A percentile compares a stretch with the other conserved stretches of the same genome.
Conservation (phyloP, 2,329 filamentous ascomycete species). For the Parafenestella ontariensis region DNA sequence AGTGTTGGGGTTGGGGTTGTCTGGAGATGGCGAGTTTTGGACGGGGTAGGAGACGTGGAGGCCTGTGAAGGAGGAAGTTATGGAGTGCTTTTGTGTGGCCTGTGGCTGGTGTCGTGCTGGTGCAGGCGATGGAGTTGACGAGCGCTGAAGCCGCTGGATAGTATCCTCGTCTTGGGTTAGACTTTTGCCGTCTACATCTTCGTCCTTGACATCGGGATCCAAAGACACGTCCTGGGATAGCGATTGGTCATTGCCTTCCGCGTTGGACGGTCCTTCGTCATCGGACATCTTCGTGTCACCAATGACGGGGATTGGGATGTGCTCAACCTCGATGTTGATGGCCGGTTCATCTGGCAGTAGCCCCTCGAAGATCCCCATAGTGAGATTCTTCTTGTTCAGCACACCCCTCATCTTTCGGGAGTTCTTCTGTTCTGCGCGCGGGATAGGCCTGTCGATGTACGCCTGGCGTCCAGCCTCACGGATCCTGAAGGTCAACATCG, state of each 20-base stretch:
- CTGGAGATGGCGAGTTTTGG: background rate
- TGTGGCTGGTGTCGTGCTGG: too few relatives aligned
- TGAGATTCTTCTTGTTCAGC: background rate
- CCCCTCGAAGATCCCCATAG: background rate
- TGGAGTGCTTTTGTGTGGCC: background rate
- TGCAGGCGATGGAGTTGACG: too few relatives aligned
- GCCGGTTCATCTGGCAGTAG: background rate
- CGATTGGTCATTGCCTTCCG: background rate
- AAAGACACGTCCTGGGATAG: too few relatives aligned
- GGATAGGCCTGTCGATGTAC: background rate
- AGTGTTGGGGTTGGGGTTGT: too few relatives aligned
- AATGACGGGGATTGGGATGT: background rate
- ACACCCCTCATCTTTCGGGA: background rate
- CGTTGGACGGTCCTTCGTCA: background rate
- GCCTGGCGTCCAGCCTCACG: background rate
- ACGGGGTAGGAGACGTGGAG: background rate
- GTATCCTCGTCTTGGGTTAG: too few relatives aligned
- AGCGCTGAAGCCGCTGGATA: too few relatives aligned
- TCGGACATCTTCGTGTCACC: background rate
- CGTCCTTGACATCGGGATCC: background rate
- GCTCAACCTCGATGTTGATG: background rate
- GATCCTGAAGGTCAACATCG: background rate
- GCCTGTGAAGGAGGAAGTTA: background rate
- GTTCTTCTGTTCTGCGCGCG: background rate
- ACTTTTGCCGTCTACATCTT: background rate